Evolutionary conservation across 1,284 basidiomycete species (phyloP).

Genomic region (Microbotryum violaceum): DNA sequence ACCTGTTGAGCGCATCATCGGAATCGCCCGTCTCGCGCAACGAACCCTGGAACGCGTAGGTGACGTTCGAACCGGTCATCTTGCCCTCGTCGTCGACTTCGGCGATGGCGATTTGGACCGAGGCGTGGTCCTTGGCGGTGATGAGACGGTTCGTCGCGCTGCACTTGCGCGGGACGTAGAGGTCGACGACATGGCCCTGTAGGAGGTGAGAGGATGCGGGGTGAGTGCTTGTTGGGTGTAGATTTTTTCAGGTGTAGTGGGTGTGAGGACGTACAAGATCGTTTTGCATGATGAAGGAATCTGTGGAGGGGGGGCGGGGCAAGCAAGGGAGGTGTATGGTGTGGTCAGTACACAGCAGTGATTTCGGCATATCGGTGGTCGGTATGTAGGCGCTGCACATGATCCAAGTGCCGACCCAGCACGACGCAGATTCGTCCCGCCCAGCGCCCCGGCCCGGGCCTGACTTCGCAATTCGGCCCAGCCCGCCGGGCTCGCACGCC

Average conservation of each 20-base stretch:
- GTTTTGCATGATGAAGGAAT: conserved; percentile 45
- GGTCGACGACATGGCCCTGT: conserved; percentile 96
- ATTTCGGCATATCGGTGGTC: too few relatives aligned
- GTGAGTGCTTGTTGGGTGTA: too few relatives aligned
- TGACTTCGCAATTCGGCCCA: too few relatives aligned
- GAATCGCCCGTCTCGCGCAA: conserved; percentile 92
- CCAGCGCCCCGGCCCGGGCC: too few relatives aligned
- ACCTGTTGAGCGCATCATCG: conserved; percentile 87
- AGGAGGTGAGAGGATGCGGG: too few relatives aligned
- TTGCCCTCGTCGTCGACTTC: conserved; percentile 92
- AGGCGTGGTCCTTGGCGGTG: conserved; percentile 97
- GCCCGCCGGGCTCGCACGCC: too few relatives aligned
- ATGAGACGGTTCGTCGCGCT: conserved; percentile 79
- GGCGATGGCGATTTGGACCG: conserved; percentile 88
- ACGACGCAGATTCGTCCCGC: too few relatives aligned
- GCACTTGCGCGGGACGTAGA: conserved; percentile 99
- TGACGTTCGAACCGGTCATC: conserved; percentile 74
- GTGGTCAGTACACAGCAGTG: background rate
- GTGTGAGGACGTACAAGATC: conserved; percentile 40
- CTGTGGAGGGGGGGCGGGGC: background rate
- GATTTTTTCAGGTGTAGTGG: too few relatives aligned
- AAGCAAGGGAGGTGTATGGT: background rate
- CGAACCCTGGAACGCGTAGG: conserved; percentile 88
- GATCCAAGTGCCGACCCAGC: too few relatives aligned
- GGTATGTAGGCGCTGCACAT: too few relatives aligned